Conservation (phyloP, 208 protist species). For the Trypanosoma congolense region DNA sequence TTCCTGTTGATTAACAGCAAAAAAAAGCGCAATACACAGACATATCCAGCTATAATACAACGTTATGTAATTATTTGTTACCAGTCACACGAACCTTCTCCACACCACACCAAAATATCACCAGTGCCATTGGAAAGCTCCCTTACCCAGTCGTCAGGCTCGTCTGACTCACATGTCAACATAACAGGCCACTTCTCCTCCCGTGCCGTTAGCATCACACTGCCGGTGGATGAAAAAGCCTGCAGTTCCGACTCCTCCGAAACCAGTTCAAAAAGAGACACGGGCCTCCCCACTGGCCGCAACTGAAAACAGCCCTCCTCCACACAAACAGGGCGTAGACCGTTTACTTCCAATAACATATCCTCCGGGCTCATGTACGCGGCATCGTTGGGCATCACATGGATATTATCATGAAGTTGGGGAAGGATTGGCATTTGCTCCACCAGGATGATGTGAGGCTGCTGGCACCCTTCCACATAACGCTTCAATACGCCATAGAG, state of each 20-base stretch:
- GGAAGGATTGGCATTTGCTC: not conserved
- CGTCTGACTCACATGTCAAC: constrained; percentile 4
- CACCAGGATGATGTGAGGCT: constrained; percentile 7
- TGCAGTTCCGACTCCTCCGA: constrained; percentile 25
- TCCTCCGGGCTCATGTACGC: constrained; percentile 27
- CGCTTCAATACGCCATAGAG: constrained; percentile 21
- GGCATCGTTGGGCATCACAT: constrained; percentile 18
- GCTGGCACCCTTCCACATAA: constrained; percentile 16
- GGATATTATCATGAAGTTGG: constrained; percentile 1
- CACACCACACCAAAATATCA: constrained; percentile 27
- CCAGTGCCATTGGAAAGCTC: constrained; percentile 11
- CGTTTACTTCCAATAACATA: constrained; percentile 27
- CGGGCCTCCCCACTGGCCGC: constrained; percentile 13
- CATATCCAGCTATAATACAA: not conserved
- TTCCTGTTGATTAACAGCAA: too few species aligned
- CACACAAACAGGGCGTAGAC: constrained; percentile 13
- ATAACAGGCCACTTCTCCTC: constrained; percentile 14
- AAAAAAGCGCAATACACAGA: not conserved
- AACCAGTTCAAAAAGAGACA: constrained; percentile 33
- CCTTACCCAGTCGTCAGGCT: constrained; percentile 7
- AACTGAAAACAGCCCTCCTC: not conserved
- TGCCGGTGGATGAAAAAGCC: not conserved
- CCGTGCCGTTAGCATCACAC: not conserved
- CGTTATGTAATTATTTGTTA: too few species aligned
- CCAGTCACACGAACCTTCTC: constrained; percentile 2